Conservation (phyloP, 2,329 filamentous ascomycete species). For the Cladophialophora psammophila region DNA sequence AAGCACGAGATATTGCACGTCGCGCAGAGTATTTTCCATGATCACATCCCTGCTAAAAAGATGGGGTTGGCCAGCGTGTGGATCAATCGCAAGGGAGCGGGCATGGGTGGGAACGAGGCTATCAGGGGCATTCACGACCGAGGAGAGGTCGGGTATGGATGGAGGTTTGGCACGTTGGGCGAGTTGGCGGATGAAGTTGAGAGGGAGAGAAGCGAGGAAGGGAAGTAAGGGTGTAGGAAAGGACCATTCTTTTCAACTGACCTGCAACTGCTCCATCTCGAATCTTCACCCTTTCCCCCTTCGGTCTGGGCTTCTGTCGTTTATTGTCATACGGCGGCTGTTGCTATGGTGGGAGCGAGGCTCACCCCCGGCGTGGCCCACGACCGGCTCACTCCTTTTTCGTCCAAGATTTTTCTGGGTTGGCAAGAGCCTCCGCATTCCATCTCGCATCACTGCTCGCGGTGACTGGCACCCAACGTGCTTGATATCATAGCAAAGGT, state of each 20-base stretch:
- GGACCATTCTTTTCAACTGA: background rate
- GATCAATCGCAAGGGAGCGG: conserved; percentile 62
- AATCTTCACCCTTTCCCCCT: background rate
- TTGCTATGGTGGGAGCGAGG: background rate
- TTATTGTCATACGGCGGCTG: too few relatives aligned
- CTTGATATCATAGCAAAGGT: conserved; percentile 49
- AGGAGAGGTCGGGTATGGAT: conserved; percentile 56
- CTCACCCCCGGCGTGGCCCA: background rate
- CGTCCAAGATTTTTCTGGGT: conserved; percentile 34
- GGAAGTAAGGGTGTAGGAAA: background rate
- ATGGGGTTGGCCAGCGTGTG: conserved; percentile 68
- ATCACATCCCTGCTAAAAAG: conserved; percentile 70
- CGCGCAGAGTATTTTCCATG: conserved; percentile 71
- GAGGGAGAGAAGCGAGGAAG: conserved; percentile 16
- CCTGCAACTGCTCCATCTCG: background rate
- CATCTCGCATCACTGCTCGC: conserved; percentile 39
- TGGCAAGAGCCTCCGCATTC: conserved; percentile 37
- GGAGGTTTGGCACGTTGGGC: conserved; percentile 65
- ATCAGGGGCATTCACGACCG: conserved; percentile 45
- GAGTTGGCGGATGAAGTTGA: conserved; percentile 66
- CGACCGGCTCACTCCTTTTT: conserved; percentile 13
- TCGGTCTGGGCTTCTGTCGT: background rate
- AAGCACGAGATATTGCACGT: conserved; percentile 69
- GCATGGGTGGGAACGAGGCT: conserved; percentile 27
- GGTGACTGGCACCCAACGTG: conserved; percentile 38